These are phyloP conservation scores for Combretum micranthum DNA, from an alignment of 345 rosid species.

Conservation along the genomic window DNA sequence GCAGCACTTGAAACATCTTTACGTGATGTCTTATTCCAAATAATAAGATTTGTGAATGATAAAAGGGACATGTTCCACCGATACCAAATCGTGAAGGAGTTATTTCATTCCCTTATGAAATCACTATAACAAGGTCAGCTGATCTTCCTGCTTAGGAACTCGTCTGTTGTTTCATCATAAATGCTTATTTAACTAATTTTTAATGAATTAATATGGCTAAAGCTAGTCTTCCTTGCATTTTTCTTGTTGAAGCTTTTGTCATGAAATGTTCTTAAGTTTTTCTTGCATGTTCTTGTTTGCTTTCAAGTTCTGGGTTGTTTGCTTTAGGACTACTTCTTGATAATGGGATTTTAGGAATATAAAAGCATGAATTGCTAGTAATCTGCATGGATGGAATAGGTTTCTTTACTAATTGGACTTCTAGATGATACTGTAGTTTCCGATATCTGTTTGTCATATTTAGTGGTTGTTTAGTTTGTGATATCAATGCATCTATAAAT, in stretches of 20 bases:
- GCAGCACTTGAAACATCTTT: constrained; percentile 73
- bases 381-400: no score
- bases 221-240: no score
- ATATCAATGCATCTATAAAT: not conserved
- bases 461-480: not conserved
- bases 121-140: constrained; percentile 77
- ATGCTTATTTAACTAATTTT: no score
- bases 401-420: not conserved
- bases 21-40: constrained; percentile 80
- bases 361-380: no score
- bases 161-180: no score
- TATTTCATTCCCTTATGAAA: constrained; percentile 75
- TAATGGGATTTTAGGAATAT: no score
- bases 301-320: no score
- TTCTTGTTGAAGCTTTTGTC: no score
- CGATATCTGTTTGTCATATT: not conserved
- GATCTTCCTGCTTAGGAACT: not conserved
- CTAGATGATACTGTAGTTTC: not conserved
- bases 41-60: constrained; percentile 87
- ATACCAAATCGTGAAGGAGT: constrained; percentile 55
- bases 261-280: no score
- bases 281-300: no score
- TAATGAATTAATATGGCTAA: no score
- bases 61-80: constrained; percentile 94
- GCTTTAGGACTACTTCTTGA: no score